Evolutionary conservation across 164 flowering plant genomes (phyloP).

Genomic region (Macadamia tetraphylla): DNA sequence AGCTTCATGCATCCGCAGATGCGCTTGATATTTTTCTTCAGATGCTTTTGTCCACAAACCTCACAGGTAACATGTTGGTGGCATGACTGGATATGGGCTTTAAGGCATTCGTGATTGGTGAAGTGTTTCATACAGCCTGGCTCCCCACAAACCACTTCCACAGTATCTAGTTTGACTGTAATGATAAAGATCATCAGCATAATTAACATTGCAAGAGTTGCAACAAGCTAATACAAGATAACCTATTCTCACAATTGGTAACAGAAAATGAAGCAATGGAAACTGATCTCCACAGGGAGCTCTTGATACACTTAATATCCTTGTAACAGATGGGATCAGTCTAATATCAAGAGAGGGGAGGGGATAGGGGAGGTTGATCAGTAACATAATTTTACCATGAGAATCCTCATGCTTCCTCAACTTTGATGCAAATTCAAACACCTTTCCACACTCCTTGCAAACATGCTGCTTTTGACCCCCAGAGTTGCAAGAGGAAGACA

Average conservation of each 20-base stretch:
- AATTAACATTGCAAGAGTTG: no score
- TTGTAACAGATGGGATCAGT: background rate
- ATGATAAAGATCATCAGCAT: constrained; percentile 1
- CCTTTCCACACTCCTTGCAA: constrained; percentile 81
- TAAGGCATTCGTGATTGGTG: constrained; percentile 59
- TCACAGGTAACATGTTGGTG: constrained; percentile 64
- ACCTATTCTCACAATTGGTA: no score
- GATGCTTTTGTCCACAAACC: constrained; percentile 63
- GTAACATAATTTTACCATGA: constrained; percentile 51
- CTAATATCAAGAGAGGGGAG: background rate
- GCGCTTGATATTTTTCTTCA: constrained; percentile 69
- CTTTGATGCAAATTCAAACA: constrained; percentile 56
- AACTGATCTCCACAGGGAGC: no score
- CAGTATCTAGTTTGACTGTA: constrained; percentile 66
- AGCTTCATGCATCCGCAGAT: constrained; percentile 43
- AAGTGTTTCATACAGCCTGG: constrained; percentile 72
- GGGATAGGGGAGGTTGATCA: background rate
- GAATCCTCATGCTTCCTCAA: constrained; percentile 68
- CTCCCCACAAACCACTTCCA: constrained; percentile 69
- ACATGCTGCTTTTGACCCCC: constrained; percentile 31
- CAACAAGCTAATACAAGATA: no score
- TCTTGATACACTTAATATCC: no score
- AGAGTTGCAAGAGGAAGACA: constrained; percentile 8
- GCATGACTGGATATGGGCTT: constrained; percentile 51
- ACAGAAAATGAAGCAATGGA: no score